These are phyloP conservation scores for Globisporangium barbulae DNA, from an alignment of 352 stramenopile species.

Conservation along the genomic window DNA sequence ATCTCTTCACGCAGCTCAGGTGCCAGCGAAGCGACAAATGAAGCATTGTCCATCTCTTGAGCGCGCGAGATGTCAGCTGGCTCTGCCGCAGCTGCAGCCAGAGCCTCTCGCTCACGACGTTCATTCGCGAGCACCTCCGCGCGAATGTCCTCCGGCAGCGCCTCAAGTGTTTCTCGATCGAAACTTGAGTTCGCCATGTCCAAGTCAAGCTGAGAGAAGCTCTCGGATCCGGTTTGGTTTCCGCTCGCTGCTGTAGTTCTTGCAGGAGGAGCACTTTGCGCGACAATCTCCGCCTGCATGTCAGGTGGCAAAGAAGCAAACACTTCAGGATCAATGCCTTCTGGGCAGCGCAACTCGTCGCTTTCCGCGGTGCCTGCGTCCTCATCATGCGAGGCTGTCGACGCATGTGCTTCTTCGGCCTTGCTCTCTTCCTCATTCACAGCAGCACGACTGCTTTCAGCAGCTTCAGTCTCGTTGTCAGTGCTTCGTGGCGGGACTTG, in stretches of 20 bases:
- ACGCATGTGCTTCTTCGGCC: constrained; percentile 16
- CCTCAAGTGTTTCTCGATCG: constrained; percentile 95
- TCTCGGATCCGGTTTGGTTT: constrained; percentile 34
- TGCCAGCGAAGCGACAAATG: constrained; percentile 94
- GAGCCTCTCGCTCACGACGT: constrained; percentile 86
- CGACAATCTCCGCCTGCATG: constrained; percentile 96
- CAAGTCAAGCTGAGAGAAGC: constrained; percentile 75
- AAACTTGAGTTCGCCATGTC: constrained; percentile 89
- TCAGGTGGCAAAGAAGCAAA: constrained; percentile 94
- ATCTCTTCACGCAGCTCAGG: constrained; percentile 96
- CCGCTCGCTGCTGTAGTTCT: constrained; percentile 23
- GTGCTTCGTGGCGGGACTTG: constrained; percentile 17
- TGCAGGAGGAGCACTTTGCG: constrained; percentile 53
- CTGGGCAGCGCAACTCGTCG: constrained; percentile 71
- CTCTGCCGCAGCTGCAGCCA: constrained; percentile 55
- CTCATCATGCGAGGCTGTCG: background rate
- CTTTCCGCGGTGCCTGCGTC: background rate
- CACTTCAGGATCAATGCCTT: constrained; percentile 96
- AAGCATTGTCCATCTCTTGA: constrained; percentile 98
- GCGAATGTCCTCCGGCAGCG: constrained; percentile 96
- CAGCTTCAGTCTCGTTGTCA: background rate
- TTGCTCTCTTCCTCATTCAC: constrained; percentile 17
- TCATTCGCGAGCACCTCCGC: constrained; percentile 97
- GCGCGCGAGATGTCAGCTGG: constrained; percentile 93
- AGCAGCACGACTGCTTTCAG: background rate